Evolutionary conservation across 805 yeast species (phyloP), one percentile per base, ranked within the genome.

Genomic region (Wickerhamiella spandovensis): DNA sequence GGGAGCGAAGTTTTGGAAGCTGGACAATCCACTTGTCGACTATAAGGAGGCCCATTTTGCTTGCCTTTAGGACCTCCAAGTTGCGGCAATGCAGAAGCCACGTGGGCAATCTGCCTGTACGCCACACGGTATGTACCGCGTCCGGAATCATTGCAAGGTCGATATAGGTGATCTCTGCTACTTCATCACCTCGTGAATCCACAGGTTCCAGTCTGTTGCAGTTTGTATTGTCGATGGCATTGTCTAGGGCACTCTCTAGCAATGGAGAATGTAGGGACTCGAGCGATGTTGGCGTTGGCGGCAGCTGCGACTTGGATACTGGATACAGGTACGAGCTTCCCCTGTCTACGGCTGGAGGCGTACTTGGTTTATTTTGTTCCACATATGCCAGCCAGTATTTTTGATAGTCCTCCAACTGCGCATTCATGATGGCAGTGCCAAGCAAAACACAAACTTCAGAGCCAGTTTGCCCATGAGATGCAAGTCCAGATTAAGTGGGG

Each of bases 21-120:
- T 51, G 46, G 5, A 58, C 49, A 2, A 62, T 51, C 64, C 64
- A 62, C 15, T 56, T 59, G 43, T 60, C 64, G 3, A 62, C 53
- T 6, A 51, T 57, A 1, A 56, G 47, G 17, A 62, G 44, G 2
- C 62, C 64, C 39, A 58, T 43, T 44, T 52, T 47, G 35, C 51
- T 51, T 23, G 63, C 63, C 15, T 52, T 49, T 5, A 62, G 54
- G 23, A 55, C 57, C 48, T 58, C 52, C 28, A 60, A 48, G 21
- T 52, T 49, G 2, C 51, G 35, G 48, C 60, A 58, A 21, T 53
- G 48, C 23, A 48, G 59, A 15, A 62, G 43, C 59, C 58, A 56
- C 5, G 48, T 37, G 2, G 64, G 65, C 22, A 62, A 52, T 22
- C 60, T 30, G 2, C 65, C 65, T 1, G 63, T 57, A 15, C 42